Evolutionary conservation across 2,329 filamentous ascomycete species (phyloP).

Genomic region (Neobulgaria alba): DNA sequence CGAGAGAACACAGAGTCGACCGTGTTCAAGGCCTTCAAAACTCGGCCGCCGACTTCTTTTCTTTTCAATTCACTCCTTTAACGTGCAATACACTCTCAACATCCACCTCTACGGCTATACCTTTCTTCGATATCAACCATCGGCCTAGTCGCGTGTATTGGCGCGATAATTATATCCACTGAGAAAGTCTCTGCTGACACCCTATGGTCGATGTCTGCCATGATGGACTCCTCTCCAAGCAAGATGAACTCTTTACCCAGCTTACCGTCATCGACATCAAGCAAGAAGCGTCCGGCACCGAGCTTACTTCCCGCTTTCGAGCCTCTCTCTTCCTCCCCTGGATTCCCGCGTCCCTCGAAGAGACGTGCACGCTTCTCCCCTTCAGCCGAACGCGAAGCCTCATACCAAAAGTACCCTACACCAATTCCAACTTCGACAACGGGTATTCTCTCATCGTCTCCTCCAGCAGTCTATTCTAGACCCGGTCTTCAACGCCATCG

Average conservation of each 20-base stretch:
- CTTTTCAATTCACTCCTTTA: slow-evolving; percentile 6
- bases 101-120: slow-evolving; percentile 2
- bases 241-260: slow-evolving; percentile 25
- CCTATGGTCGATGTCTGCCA: slow-evolving; percentile 18
- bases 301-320: slow-evolving; percentile 72
- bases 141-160: slow-evolving; percentile 14
- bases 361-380: slow-evolving; percentile 48
- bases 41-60: slow-evolving; percentile 10
- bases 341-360: slow-evolving; percentile 60
- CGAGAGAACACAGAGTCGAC: slow-evolving; percentile 13
- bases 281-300: slow-evolving; percentile 50
- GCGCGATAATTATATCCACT: slow-evolving; percentile 11
- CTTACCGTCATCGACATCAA: slow-evolving; percentile 28
- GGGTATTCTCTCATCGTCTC: slow-evolving; percentile 81
- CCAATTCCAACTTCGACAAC: slow-evolving; percentile 91
- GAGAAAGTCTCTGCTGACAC: slow-evolving; percentile 11
- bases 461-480: slow-evolving; percentile 47
- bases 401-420: slow-evolving; percentile 67
- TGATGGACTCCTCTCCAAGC: slow-evolving; percentile 30
- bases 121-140: slow-evolving; percentile 12
- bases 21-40: slow-evolving; percentile 24
- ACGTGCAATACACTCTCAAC: slow-evolving; percentile 7
- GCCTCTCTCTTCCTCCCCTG: slow-evolving; percentile 68
- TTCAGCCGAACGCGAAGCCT: slow-evolving; percentile 27
- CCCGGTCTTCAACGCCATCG: slow-evolving; percentile 43